Evolutionary conservation across 495 filamentous ascomycete species (phyloP).

Genomic region (Neurospora tetrasperma): DNA sequence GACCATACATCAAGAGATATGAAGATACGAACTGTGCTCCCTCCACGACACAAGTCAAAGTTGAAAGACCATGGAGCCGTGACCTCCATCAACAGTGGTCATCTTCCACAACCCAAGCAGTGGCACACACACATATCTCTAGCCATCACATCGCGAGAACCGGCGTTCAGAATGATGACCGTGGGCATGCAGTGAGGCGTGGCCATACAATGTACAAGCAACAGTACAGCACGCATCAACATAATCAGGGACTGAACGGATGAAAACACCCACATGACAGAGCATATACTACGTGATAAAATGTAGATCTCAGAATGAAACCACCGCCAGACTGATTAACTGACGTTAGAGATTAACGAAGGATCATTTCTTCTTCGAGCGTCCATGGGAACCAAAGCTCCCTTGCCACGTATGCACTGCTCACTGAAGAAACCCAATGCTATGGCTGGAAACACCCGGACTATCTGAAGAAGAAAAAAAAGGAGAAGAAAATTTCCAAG

Average conservation of each 20-base stretch:
- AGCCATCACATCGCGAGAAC: not conserved
- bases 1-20: not conserved
- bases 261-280: not conserved
- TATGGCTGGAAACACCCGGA: conserved; percentile 31
- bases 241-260: too few relatives aligned
- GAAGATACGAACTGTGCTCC: not conserved
- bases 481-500: conserved; percentile 13
- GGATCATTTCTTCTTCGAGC: conserved; percentile 43
- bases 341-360: conserved; percentile 50
- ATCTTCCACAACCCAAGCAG: not conserved
- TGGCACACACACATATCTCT: not conserved
- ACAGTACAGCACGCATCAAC: not conserved
- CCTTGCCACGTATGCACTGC: conserved; percentile 26
- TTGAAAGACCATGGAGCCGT: not conserved
- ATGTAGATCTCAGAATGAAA: conserved; percentile 54
- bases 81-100: not conserved
- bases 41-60: not conserved
- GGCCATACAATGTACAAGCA: not conserved
- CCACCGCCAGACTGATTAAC: conserved; percentile 40
- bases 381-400: conserved; percentile 32
- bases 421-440: conserved; percentile 25
- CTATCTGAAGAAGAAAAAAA: conserved; percentile 38
- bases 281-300: not conserved
- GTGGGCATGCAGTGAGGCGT: not conserved
- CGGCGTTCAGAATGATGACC: not conserved